Evolutionary conservation across 805 yeast genomes (phyloP), one percentile per base, ranked within the genome.

Genomic region (Spathaspora boniae): DNA sequence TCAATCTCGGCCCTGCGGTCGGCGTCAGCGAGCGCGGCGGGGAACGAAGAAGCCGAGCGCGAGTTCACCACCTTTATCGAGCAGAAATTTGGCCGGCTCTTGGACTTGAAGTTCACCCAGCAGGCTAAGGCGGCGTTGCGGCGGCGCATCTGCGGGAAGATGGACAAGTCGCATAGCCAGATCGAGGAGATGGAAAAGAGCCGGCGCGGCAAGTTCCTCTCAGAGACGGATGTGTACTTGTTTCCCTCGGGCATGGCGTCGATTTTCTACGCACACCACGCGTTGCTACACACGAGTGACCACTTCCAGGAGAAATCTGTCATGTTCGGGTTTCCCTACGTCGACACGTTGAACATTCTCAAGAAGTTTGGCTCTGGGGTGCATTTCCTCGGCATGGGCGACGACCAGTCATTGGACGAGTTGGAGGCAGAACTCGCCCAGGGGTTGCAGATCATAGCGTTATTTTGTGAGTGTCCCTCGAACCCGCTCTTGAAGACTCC

Each of bases 281-380:
- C 78, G 6, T 45, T 76, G 14, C 53, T 78, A 36, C 48, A 63
- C 22, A 44, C 51, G 7, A 34, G 51, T 43, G 18, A 38, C 19
- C 36, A 36, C 3, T 38, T 34, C 9, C 54, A 58, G 5, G 54
- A 62, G 42, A 86, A 86, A 55, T 80, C 95, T 1, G 95, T 88
- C 2, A 87, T 96, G 61, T 91, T 86, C 60, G 99, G 99, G 1
- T 88, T 89, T 62, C 96, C 98, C 5, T 93, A 91, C 58, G 93
- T 86, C 19, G 98, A 93, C 56, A 89, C 98, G 0, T 69, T 87
- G 37, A 86, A 86, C 47, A 80, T 93, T 40, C 68, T 93, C 49
- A 73, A 74, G 51, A 91, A 89, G 57, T 93, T 88, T 71, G 97
- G 98, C 11, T 85, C 89, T 3, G 97, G 97, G 24, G 85, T 83